Base-by-base conservation (phyloP, 306 rosid species). In the Acacia melanoxylon region DNA sequence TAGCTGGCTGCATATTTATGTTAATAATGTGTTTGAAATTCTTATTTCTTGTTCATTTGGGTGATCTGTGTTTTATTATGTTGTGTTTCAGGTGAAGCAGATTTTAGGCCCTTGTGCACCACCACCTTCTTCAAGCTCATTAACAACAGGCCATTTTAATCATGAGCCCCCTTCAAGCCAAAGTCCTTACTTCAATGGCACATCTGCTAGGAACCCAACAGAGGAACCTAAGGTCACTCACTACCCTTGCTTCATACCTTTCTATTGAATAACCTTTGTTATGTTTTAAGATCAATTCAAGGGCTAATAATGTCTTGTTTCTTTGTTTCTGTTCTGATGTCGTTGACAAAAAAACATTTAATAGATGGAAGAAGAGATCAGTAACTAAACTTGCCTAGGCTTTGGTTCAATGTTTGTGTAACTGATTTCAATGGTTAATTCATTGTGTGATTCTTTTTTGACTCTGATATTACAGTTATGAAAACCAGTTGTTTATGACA, bases 81-180 rank as follows among this genome's bases (percentile, higher is more conserved):
- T 14, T 17, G 19, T 14, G 8, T 20, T 84, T 78, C 86, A 89
- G 97, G 74, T 86, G 78, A 89, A 84, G 76, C 80, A 81, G 20
- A 49, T 82, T 78, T 81, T 65, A 15, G 93, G 90, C 15, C 74
- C 80, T 40, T 62, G 69, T 4, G 56, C 59, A 12, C 49, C 69
- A 12, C 49, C 76, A 9, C 37, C 68, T 68, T 82, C 77, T 13
- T 78, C 87, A 29, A 81, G 72, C 81, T 24, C 83, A 58, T 80
- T 83, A 19, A 46, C 91, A 14, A 74, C 65, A 6, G 88, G 80
- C 83, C 33, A 48, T 74, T 73, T 70, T 24, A 78, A 83, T 86
- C 86, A 75, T 51, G 94, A 93, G 90, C 93, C 84, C 91, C 97
- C 98, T 93, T 93, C 98, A 86, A 89, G 69, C 97, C 94, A 91